Evolutionary conservation across 2,329 filamentous ascomycete species (phyloP).

Genomic region (Arthrobotrys sinensis): DNA sequence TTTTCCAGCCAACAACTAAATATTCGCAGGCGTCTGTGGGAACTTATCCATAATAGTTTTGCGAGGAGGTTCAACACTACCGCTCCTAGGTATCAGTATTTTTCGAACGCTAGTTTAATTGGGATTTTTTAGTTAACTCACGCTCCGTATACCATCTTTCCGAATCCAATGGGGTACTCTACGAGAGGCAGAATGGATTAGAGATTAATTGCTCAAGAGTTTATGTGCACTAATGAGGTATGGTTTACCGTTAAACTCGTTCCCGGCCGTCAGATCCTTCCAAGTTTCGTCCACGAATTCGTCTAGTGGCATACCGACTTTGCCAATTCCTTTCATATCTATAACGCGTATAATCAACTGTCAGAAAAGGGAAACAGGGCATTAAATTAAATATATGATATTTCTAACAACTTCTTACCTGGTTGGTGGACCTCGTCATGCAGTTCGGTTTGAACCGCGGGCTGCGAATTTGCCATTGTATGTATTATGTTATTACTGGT

Average conservation of each 20-base stretch:
- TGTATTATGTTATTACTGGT: not conserved
- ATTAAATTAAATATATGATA: not conserved
- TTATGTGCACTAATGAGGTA: too few species aligned
- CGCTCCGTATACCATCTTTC: constrained; percentile 40
- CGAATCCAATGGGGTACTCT: constrained; percentile 53
- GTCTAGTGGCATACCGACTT: constrained; percentile 71
- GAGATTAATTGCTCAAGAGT: not conserved
- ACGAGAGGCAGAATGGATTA: constrained; percentile 1
- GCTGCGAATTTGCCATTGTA: constrained; percentile 14
- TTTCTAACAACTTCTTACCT: constrained; percentile 37
- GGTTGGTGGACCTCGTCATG: constrained; percentile 69
- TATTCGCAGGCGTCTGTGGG: constrained; percentile 45
- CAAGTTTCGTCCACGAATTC: constrained; percentile 70
- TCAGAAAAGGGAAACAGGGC: not conserved
- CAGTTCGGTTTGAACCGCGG: constrained; percentile 67
- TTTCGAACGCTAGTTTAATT: not conserved
- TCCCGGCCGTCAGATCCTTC: constrained; percentile 67
- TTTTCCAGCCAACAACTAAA: constrained; percentile 3
- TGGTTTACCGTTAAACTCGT: constrained; percentile 67
- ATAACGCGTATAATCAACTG: not conserved
- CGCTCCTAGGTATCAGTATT: not conserved
- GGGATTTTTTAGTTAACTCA: not conserved
- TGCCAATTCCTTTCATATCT: constrained; percentile 68
- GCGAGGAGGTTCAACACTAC: constrained; percentile 41
- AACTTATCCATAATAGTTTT: constrained; percentile 38